These are phyloP conservation scores for Coemansia aciculifera DNA, from an alignment of 192 early-diverging fungal species.

Conservation along the genomic window DNA sequence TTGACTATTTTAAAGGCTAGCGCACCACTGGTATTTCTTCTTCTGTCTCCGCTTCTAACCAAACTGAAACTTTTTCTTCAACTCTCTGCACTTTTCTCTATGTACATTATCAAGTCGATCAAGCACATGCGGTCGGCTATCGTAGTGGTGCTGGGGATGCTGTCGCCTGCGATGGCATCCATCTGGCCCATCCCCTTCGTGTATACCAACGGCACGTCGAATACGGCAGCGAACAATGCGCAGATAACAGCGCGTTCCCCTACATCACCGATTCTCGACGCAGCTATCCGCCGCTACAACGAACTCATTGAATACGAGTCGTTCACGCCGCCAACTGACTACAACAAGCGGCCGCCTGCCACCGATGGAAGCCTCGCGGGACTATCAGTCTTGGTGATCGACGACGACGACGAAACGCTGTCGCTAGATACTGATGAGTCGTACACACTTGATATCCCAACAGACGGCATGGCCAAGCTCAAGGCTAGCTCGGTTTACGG, in stretches of 20 bases:
- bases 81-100: not conserved
- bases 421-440: conserved; percentile 67
- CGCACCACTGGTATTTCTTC: not conserved
- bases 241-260: conserved; percentile 51
- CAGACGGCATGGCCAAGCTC: conserved; percentile 56
- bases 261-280: conserved; percentile 48
- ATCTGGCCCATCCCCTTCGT: conserved; percentile 51
- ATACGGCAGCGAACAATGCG: conserved; percentile 36
- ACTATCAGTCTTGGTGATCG: conserved; percentile 52
- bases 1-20: not conserved
- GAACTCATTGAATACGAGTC: conserved; percentile 48
- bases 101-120: conserved; percentile 9
- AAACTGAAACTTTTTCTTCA: not conserved
- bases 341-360: conserved; percentile 23
- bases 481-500: conserved; percentile 64
- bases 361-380: conserved; percentile 26
- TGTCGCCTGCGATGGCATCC: conserved; percentile 24
- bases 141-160: conserved; percentile 21
- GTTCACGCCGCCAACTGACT: conserved; percentile 55
- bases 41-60: not conserved
- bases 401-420: conserved; percentile 49
- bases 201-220: conserved; percentile 30
- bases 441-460: conserved; percentile 66
- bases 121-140: not conserved
- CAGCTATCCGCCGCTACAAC: conserved; percentile 56